phyloP scores from a whole-genome alignment of 768 basidiomycete genomes.

The Lentinula raphanica region DNA sequence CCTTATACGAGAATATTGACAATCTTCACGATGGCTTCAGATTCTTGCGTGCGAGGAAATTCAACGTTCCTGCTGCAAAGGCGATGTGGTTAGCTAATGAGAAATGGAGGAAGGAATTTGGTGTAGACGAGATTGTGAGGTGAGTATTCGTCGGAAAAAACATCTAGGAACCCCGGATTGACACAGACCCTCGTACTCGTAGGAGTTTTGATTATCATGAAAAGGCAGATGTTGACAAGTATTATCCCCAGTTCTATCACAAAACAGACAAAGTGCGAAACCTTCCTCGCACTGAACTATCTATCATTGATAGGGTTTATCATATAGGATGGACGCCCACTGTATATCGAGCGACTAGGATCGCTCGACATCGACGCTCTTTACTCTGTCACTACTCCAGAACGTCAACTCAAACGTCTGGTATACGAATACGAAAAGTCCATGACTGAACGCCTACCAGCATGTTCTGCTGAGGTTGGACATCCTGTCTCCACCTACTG shows the following conservation, averaged over 20 bases:
- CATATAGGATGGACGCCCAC: constrained; percentile 81
- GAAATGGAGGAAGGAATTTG: constrained; percentile 86
- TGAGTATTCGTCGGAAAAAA: not conserved
- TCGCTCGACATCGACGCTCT: constrained; percentile 83
- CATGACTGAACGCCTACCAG: constrained; percentile 72
- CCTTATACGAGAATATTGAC: not conserved
- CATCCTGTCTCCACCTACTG: constrained; percentile 94
- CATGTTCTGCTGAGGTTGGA: constrained; percentile 63
- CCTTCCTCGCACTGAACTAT: not conserved
- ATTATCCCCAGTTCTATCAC: constrained; percentile 95
- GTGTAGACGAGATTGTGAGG: constrained; percentile 59
- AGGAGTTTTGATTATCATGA: constrained; percentile 87
- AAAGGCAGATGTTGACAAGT: constrained; percentile 77
- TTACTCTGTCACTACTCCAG: constrained; percentile 74
- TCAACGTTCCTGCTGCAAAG: constrained; percentile 79
- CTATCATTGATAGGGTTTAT: not conserved
- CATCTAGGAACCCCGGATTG: not conserved
- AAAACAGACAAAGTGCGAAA: constrained; percentile 79
- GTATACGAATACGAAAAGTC: constrained; percentile 93
- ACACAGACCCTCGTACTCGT: constrained; percentile 20
- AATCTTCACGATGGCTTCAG: not conserved
- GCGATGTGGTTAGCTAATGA: constrained; percentile 78
- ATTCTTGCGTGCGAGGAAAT: constrained; percentile 39
- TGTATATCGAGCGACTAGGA: constrained; percentile 93
- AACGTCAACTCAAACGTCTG: constrained; percentile 84